phyloP scores from a whole-genome alignment of 176 grass and related monocot genomes.

The Paspalum vaginatum region DNA sequence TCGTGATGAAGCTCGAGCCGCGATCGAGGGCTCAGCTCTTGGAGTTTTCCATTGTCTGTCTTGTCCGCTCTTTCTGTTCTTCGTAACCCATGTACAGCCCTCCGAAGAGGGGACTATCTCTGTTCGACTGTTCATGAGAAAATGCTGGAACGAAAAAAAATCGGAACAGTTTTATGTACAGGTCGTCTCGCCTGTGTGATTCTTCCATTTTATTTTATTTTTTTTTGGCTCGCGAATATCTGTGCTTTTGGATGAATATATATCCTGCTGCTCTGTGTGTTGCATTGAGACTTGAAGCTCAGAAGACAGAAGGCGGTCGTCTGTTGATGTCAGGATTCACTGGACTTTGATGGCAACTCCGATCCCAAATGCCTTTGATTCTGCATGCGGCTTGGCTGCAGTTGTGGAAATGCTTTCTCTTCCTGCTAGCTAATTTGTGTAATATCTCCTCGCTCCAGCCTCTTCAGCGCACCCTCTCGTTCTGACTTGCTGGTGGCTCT shows the following conservation, averaged over 20 bases:
- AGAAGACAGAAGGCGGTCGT: not conserved
- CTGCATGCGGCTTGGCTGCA: not conserved
- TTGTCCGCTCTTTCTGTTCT: not conserved
- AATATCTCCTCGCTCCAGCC: too few relatives aligned
- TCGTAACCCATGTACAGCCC: slow-evolving; percentile 10
- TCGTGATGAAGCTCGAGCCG: too few relatives aligned
- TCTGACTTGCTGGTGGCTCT: too few relatives aligned
- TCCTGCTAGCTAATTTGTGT: too few relatives aligned
- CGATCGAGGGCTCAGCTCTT: too few relatives aligned
- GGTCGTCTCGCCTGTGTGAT: not conserved
- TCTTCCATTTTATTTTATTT: not conserved
- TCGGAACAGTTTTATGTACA: not conserved
- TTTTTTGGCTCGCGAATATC: not conserved
- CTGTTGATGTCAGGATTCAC: not conserved
- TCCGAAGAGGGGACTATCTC: not conserved
- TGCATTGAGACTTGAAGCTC: not conserved
- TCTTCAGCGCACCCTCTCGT: too few relatives aligned
- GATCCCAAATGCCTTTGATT: not conserved
- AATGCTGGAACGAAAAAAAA: not conserved
- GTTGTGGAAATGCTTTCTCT: too few relatives aligned
- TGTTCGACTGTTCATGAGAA: slow-evolving; percentile 26
- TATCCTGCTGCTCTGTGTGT: too few relatives aligned
- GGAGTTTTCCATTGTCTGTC: too few relatives aligned
- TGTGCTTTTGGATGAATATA: not conserved
- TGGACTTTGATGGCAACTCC: not conserved